Conservation (phyloP, 768 basidiomycete species). For the Termitomyces bulborhizus region DNA sequence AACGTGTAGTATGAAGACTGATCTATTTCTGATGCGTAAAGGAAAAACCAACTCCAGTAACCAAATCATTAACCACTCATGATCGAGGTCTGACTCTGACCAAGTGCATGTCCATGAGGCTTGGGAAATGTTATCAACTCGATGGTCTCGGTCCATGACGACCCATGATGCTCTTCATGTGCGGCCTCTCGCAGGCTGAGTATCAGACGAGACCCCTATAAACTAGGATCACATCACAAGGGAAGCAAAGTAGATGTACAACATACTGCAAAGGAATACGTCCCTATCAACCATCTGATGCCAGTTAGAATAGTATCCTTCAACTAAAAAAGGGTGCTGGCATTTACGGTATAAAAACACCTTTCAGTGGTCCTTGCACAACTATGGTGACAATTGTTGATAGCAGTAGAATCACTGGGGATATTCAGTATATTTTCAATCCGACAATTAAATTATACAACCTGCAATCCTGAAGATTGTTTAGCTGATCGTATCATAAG, state of each 20-base stretch:
- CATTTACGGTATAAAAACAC: background rate
- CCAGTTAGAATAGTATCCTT: background rate
- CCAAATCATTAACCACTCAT: too few relatives aligned
- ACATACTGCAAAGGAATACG: constrained; percentile 1
- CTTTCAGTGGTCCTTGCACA: background rate
- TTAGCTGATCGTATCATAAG: background rate
- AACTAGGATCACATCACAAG: background rate
- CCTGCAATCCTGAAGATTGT: background rate
- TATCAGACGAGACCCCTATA: constrained; percentile 6
- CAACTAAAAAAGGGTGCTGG: background rate
- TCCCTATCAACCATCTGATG: background rate
- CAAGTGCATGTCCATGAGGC: background rate
- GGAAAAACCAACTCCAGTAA: too few relatives aligned
- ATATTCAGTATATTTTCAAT: too few relatives aligned
- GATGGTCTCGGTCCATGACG: background rate
- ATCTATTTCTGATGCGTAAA: too few relatives aligned
- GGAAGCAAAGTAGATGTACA: background rate
- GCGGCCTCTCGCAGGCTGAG: constrained; percentile 4
- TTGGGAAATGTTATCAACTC: background rate
- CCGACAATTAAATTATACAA: background rate
- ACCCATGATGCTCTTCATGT: background rate
- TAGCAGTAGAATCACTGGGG: background rate
- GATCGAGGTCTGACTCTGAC: background rate
- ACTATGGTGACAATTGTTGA: background rate
- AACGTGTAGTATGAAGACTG: too few relatives aligned